Base-by-base conservation (phyloP, 2,329 filamentous ascomycete genomes). In the Cordyceps pruinosa region DNA sequence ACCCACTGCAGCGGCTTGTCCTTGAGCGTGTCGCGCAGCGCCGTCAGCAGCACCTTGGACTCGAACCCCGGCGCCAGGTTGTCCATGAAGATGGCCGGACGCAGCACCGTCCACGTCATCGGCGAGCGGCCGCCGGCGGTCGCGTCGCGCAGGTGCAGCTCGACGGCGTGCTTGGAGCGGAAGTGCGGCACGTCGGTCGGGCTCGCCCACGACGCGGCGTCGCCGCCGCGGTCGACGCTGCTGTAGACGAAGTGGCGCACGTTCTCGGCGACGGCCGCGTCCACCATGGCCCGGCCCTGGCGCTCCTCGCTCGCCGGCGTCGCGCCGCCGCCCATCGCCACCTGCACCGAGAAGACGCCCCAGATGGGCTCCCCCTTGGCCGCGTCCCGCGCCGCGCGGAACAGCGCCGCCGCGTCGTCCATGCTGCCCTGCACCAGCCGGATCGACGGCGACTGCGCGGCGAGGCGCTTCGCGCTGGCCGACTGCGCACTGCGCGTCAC, bases 81-180 rank as follows among this genome's bases (percentile, higher is more conserved):
- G 8, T 87, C 83, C 73, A 85, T 81, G 69, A 87, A 87, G 2
- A 79, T 81, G 0, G 80, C 78, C 0, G 84, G 84, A 4, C 84
- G 77, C 3, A 87, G 70, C 39, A 87, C 79, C 0, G 82, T 85
- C 78, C 81, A 87, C 7, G 69, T 70, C 81, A 85, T 84, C 0
- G 64, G 49, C 15, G 57, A 67, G 3, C 66, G n/a, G n/a, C n/a
- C n/a, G n/a, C n/a, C n/a, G n/a, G n/a, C 63, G 10, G 73, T 73
- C 9, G 28, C 56, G n/a, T 79, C 72, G n/a, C 77, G 69, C 25
- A 88, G 75, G 61, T 88, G 74, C 53, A 78, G 70, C 69, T 88
- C 86, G 63, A 88, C 83, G 12, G 77, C 68, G 62, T 82, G 76
- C 66, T 88, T 88, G 62, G 69, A 75, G 58, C 75, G 75, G 66